phyloP scores from a whole-genome alignment of 208 protist genomes.

The Leishmania arabica region DNA sequence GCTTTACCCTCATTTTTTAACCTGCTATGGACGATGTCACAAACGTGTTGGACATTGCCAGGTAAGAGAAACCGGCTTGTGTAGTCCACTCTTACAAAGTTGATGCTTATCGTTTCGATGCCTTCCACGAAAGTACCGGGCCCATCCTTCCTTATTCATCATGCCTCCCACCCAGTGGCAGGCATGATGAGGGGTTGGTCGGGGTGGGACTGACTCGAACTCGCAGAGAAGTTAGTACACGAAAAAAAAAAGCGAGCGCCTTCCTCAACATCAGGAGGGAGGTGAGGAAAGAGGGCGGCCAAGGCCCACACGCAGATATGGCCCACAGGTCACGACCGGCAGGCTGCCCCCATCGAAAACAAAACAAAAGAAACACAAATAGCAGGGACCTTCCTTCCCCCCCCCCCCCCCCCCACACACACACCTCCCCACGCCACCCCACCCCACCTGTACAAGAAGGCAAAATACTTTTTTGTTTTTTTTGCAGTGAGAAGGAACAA shows the following conservation, averaged over 20 bases:
- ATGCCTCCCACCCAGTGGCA: neutral
- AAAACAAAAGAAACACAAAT: neutral
- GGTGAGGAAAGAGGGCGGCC: neutral
- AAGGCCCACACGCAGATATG: neutral
- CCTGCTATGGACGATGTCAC: neutral
- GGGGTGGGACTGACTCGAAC: neutral
- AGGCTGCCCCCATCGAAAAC: neutral
- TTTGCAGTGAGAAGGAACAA: neutral
- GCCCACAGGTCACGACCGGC: neutral
- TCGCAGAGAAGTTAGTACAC: neutral
- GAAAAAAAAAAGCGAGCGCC: neutral
- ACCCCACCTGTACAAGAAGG: neutral
- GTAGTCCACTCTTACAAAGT: neutral
- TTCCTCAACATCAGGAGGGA: neutral
- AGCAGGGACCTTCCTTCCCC: neutral
- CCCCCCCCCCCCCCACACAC: neutral
- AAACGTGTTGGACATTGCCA: conserved; percentile 1
- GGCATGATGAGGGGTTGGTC: neutral
- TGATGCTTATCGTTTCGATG: neutral
- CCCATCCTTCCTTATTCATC: neutral
- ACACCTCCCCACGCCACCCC: no score
- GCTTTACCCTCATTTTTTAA: neutral
- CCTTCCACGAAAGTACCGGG: neutral
- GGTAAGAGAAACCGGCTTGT: neutral
- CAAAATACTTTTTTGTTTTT: neutral